A percentile compares a stretch with the other conserved stretches of the same genome.
These are phyloP conservation scores for Calonectria fujianensis DNA, from an alignment of 2,329 filamentous ascomycete species.

Conservation along the genomic window DNA sequence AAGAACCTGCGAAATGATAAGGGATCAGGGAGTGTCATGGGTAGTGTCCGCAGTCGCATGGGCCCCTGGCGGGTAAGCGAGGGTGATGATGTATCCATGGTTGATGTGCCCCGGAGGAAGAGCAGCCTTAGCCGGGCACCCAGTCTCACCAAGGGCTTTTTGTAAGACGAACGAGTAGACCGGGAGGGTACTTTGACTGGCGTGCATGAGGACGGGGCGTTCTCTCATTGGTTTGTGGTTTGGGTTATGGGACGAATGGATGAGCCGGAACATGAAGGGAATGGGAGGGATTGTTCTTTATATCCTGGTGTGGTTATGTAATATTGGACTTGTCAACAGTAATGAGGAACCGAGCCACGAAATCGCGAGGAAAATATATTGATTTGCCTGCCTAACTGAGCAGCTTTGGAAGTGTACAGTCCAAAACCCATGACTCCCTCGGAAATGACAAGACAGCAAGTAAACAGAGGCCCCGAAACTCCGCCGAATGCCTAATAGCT, in stretches of 20 bases:
- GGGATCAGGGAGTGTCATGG: conserved; percentile 68
- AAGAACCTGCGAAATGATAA: conserved; percentile 85
- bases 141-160: conserved; percentile 86
- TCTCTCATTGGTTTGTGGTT: conserved; percentile 50
- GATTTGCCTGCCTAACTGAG: neutral
- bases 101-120: conserved; percentile 79
- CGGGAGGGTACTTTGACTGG: conserved; percentile 44
- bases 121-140: conserved; percentile 77
- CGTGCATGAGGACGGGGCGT: conserved; percentile 49
- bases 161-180: conserved; percentile 65
- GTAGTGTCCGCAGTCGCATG: conserved; percentile 61
- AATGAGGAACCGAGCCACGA: conserved; percentile 45
- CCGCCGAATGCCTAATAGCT: conserved; percentile 22
- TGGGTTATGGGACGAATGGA: conserved; percentile 41
- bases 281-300: conserved; percentile 36
- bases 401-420: conserved; percentile 14
- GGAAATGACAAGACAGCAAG: neutral
- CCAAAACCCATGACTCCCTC: conserved; percentile 13
- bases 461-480: conserved; percentile 17
- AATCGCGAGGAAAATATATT: conserved; percentile 5
- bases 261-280: conserved; percentile 32
- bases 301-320: conserved; percentile 39
- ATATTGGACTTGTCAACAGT: conserved; percentile 50
- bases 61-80: conserved; percentile 61
- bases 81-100: conserved; percentile 62